Percentiles rank a stretch among this genome's conserved stretches.
phyloP scores from a whole-genome alignment of 1,284 basidiomycete species.

The Sphaerobolus stellatus region DNA sequence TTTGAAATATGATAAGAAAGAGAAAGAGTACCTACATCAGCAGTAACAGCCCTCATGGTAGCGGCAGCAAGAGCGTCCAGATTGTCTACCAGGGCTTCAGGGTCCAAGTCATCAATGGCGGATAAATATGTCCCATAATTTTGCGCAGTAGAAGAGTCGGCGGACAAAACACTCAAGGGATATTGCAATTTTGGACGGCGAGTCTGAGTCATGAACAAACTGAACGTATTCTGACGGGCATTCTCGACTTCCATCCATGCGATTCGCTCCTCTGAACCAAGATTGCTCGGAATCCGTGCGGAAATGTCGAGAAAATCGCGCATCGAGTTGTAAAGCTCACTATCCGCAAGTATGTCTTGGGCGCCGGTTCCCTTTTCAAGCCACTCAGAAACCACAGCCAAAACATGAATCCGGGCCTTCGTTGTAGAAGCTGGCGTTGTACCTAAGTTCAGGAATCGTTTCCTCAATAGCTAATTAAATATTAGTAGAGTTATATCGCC shows the following conservation, averaged over 20 bases:
- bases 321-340: constrained; percentile 56
- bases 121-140: constrained; percentile 57
- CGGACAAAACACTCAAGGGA: constrained; percentile 29
- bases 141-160: constrained; percentile 30
- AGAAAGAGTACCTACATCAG: constrained; percentile 55
- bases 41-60: constrained; percentile 68
- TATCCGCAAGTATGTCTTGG: constrained; percentile 72
- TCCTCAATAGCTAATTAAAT: constrained; percentile 60
- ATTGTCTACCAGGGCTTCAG: constrained; percentile 69
- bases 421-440: constrained; percentile 28
- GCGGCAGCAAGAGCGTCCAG: constrained; percentile 72
- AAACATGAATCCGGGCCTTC: constrained; percentile 41
- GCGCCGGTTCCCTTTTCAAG: constrained; percentile 65
- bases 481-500: constrained; percentile 7
- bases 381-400: constrained; percentile 70
- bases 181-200: constrained; percentile 52
- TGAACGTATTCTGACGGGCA: constrained; percentile 41
- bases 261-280: constrained; percentile 43
- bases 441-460: constrained; percentile 56
- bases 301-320: constrained; percentile 58
- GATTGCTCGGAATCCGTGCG: constrained; percentile 37
- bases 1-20: not conserved
- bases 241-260: constrained; percentile 48
- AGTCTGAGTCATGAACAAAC: constrained; percentile 56
- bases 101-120: constrained; percentile 62